Evolutionary conservation across 1,139 yeast species (phyloP), one percentile per base, ranked within the genome.

Genomic region (Yamadazyma epiphylla): DNA sequence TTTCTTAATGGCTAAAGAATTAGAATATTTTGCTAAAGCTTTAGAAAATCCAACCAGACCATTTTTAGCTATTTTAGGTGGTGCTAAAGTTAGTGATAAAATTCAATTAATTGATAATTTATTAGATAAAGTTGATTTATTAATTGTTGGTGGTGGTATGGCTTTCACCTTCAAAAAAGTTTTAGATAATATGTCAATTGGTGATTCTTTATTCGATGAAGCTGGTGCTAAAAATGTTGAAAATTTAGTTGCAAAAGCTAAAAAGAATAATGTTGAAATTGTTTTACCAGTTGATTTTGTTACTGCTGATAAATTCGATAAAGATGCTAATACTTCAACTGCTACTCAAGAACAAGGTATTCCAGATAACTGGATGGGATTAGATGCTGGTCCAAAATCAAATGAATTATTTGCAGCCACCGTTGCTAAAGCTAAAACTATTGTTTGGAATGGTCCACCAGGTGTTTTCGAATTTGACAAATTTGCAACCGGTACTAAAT

Each of bases 401-500:
- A 72, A 75, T 51, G 73, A 78, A 64, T 74, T 82, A 51, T 89
- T 84, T 60, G 74, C 80, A 46, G 77, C 68, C 40, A 81, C 95
- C 42, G 86, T 89, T 48, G 82, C 83, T 46, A 74, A 81, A 69
- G 94, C 97, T 49, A 87, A 88, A 80, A 91, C 97, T 55, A 89
- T 89, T 55, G 89, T 89, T 56, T 89, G 97, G 97, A 89, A 89
- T 73, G 97, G 97, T 60, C 97, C 97, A 43, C 96, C 97, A 64
- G 97, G 97, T 75, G 97, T 89, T 53, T 89, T 89, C 60, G 97
- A 89, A 73, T 88, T 89, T 57, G 95, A 86, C 45, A 75, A 75
- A 55, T 89, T 89, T 59, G 81, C 96, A 48, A 65, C 66, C 39
- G 96, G 96, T 69, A 89, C 97, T 58, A 84, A 87, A 73, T 64